Base-by-base conservation (phyloP, 2,329 filamentous ascomycete species). In the Mariannaea sp. region DNA sequence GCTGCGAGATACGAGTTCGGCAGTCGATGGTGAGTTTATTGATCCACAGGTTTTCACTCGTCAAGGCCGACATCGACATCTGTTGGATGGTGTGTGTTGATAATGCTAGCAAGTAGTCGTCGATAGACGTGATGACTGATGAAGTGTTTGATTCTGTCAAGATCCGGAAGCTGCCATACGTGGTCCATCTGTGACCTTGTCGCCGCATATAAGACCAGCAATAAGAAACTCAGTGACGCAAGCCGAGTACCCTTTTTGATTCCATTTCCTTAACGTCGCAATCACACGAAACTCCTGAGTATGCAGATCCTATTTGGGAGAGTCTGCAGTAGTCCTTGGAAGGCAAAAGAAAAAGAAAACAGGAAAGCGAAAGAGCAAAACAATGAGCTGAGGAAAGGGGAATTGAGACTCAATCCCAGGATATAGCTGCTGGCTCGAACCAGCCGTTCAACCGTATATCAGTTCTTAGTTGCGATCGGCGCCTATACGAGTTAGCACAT, bases 101-200 rank as follows among this genome's bases (percentile, higher is more conserved):
- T 62, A 71, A 68, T 66, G 65, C 65, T 71, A 71, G 68, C 66
- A 73, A 68, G 63, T 64, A 69, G 67, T 64, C 59, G 70, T 68
- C 68, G 71, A 68, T 64, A 67, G 68, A 70, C 62, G 67, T 62
- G 66, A 70, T 68, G 66, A 68, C 63, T 70, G 71, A 72, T 67
- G 69, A 70, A 71, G 67, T 68, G 66, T 70, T 70, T 73, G 66
- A 72, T 69, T 73, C 57, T 73, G 71, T 64, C 69, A 67, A 62
- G 67, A 68, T 71, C 68, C 69, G 70, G 68, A 71, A 69, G 70
- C 66, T 73, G 71, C 65, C 68, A 73, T 67, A 71, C 61, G 66
- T 65, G 66, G 68, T 66, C 69, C 70, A 68, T 70, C 66, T 62
- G 68, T 66, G 66, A 70, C 61, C 68, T 66, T 62, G 70, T 72